Evolutionary conservation across 805 yeast genomes (phyloP).

Genomic region (Lipomyces chichibuensis): DNA sequence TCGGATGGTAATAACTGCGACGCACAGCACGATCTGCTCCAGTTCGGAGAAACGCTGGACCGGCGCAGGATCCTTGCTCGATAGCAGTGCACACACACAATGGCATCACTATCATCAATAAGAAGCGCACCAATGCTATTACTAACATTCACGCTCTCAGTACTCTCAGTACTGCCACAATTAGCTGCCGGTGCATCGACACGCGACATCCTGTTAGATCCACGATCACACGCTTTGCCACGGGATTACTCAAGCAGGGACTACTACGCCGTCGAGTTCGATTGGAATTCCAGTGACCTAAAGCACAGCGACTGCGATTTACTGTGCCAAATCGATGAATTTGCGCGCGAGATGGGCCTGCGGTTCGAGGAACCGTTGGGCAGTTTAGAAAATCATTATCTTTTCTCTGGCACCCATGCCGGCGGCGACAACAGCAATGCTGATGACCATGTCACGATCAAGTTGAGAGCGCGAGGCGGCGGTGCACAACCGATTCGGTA

Average conservation of each 20-base stretch:
- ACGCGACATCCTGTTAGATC: conserved; percentile 6
- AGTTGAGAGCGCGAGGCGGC: conserved; percentile 7
- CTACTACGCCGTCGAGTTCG: conserved; percentile 37
- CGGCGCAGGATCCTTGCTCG: not conserved
- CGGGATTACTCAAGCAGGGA: conserved; percentile 37
- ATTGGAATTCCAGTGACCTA: conserved; percentile 8
- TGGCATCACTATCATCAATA: not conserved
- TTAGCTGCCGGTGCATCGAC: not conserved
- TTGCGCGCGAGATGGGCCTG: conserved; percentile 20
- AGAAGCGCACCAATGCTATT: not conserved
- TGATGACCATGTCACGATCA: not conserved
- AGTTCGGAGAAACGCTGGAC: not conserved
- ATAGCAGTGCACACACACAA: not conserved
- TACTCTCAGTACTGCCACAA: not conserved
- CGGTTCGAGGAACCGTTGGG: conserved; percentile 33
- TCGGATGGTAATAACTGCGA: not conserved
- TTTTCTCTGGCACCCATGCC: conserved; percentile 25
- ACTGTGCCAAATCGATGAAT: conserved; percentile 5
- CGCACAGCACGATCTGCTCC: not conserved
- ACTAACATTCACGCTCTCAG: not conserved
- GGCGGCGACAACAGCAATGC: not conserved
- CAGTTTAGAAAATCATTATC: conserved; percentile 19
- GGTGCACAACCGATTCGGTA: conserved; percentile 13
- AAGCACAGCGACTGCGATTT: conserved; percentile 5
- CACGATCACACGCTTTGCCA: conserved; percentile 29